These are phyloP conservation scores for Phytophthora syringae DNA, from an alignment of 352 stramenopile genomes.

Conservation along the genomic window DNA sequence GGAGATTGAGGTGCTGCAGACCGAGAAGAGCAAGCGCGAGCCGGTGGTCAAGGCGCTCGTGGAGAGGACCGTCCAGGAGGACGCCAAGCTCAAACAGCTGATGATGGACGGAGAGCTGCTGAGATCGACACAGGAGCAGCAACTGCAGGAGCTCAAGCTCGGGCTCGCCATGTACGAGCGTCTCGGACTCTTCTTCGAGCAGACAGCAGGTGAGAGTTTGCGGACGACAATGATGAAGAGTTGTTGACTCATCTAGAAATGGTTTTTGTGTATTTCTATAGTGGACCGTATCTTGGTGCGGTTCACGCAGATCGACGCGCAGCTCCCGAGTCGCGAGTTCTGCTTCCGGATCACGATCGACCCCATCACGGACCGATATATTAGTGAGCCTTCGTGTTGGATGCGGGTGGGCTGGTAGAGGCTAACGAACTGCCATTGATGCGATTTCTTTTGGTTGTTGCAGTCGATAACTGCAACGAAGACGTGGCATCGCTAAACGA, in stretches of 20 bases:
- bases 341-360: slow-evolving; percentile 79
- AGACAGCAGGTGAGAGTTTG: slow-evolving; percentile 53
- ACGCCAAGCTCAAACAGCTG: slow-evolving; percentile 60
- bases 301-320: slow-evolving; percentile 75
- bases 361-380: slow-evolving; percentile 57
- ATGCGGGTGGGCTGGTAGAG: background rate
- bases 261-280: slow-evolving; percentile 9
- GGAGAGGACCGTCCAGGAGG: slow-evolving; percentile 59
- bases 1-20: slow-evolving; percentile 74
- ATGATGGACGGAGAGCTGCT: slow-evolving; percentile 51
- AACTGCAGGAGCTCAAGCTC: slow-evolving; percentile 65
- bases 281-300: slow-evolving; percentile 67
- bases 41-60: slow-evolving; percentile 73
- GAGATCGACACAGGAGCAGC: slow-evolving; percentile 47
- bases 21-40: slow-evolving; percentile 64
- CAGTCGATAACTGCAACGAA: slow-evolving; percentile 74
- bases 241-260: too few relatives aligned
- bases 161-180: slow-evolving; percentile 73
- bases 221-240: too few relatives aligned
- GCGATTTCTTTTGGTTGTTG: background rate
- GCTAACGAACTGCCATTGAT: background rate
- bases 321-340: slow-evolving; percentile 66
- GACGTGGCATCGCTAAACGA: slow-evolving; percentile 49
- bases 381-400: slow-evolving; percentile 40
- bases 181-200: slow-evolving; percentile 76